phyloP scores from a whole-genome alignment of 1,139 yeast species.

The Oligophagozyma castellii region DNA sequence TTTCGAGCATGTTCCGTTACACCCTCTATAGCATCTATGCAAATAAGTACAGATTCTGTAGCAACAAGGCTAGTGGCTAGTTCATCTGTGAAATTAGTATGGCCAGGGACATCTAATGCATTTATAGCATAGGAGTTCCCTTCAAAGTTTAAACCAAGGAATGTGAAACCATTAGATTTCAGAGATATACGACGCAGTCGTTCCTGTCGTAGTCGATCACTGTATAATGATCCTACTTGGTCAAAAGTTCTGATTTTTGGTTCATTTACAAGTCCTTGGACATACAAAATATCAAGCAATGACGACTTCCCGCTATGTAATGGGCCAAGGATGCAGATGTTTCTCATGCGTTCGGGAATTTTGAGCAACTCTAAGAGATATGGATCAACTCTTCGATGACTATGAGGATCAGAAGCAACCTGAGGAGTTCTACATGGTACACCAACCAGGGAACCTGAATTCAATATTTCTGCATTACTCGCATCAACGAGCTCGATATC shows the following conservation, averaged over 20 bases:
- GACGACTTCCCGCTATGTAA: constrained; percentile 83
- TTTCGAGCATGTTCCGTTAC: constrained; percentile 29
- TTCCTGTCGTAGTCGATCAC: constrained; percentile 63
- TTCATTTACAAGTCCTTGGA: constrained; percentile 44
- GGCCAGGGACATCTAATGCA: constrained; percentile 84
- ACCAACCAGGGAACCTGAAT: too few species aligned
- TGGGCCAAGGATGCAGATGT: constrained; percentile 72
- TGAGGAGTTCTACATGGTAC: too few species aligned
- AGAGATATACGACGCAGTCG: constrained; percentile 57
- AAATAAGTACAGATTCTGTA: constrained; percentile 54
- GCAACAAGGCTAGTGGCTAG: constrained; percentile 41
- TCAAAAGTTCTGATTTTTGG: constrained; percentile 20
- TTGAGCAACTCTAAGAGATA: constrained; percentile 40
- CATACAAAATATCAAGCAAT: constrained; percentile 53
- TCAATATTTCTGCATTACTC: too few species aligned
- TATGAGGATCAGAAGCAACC: too few species aligned
- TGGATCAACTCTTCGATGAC: too few species aligned
- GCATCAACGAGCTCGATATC: constrained; percentile 4
- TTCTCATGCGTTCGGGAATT: constrained; percentile 56
- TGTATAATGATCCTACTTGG: constrained; percentile 30
- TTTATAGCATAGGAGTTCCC: constrained; percentile 49
- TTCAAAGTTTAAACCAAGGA: constrained; percentile 42
- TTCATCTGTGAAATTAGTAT: constrained; percentile 71
- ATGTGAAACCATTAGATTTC: constrained; percentile 47
- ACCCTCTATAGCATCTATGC: constrained; percentile 83